Conservation (phyloP, 306 rosid species). For the Cicer cuneatum region DNA sequence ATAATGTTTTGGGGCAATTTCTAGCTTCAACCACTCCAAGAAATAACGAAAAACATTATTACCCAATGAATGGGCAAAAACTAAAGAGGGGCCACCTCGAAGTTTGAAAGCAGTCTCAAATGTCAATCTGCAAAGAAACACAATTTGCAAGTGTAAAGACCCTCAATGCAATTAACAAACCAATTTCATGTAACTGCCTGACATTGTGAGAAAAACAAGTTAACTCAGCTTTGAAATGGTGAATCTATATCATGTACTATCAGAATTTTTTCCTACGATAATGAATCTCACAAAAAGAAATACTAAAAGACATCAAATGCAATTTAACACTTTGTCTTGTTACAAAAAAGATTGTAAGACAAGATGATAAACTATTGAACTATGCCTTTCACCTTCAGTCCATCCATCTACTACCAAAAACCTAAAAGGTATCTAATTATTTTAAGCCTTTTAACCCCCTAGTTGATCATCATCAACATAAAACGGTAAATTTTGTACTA, state of each 20-base stretch:
- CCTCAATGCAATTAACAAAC: constrained; percentile 28
- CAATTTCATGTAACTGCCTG: constrained; percentile 24
- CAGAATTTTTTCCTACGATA: not conserved
- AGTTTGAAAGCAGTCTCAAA: constrained; percentile 91
- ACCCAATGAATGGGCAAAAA: constrained; percentile 96
- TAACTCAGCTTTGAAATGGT: constrained; percentile 10
- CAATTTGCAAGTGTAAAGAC: constrained; percentile 38
- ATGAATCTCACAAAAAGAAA: not conserved
- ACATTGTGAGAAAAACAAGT: not conserved
- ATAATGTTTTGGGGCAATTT: constrained; percentile 96
- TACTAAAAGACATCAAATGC: not conserved
- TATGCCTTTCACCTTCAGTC: not conserved
- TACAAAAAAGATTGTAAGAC: not conserved
- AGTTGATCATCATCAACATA: not conserved
- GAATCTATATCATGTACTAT: constrained; percentile 3
- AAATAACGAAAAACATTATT: constrained; percentile 91
- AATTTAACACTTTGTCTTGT: not conserved
- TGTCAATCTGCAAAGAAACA: constrained; percentile 70
- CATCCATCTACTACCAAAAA: not conserved
- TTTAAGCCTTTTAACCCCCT: not conserved
- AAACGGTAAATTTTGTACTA: too few relatives aligned
- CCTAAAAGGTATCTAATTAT: not conserved
- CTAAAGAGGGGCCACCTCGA: constrained; percentile 97
- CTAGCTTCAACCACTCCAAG: constrained; percentile 97
- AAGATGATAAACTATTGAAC: constrained; percentile 1